These are phyloP conservation scores for Raphanus raphanistrum DNA, from an alignment of 345 rosid species.

Conservation along the genomic window DNA sequence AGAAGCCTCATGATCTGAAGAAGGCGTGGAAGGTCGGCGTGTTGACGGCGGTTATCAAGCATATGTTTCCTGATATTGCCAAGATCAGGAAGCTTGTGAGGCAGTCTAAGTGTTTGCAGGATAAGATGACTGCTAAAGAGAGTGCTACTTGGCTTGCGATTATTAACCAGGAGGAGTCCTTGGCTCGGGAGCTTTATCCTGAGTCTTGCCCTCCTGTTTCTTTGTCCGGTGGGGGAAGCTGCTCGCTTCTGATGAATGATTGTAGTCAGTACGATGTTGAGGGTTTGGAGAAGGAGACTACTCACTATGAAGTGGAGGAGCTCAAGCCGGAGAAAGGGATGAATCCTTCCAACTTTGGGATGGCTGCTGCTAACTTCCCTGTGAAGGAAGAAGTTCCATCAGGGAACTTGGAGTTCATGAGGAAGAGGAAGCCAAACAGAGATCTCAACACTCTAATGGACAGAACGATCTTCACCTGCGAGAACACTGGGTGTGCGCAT, in stretches of 20 bases:
- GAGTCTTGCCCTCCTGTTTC: slow-evolving; percentile 46
- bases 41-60: slow-evolving; percentile 95
- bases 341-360: slow-evolving; percentile 44
- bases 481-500: slow-evolving; percentile 67
- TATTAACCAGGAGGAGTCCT: slow-evolving; percentile 77
- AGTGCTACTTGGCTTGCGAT: slow-evolving; percentile 98
- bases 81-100: slow-evolving; percentile 91
- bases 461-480: slow-evolving; percentile 70
- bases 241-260: slow-evolving; percentile 55
- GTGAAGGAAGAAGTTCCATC: slow-evolving; percentile 62
- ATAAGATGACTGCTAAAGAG: slow-evolving; percentile 99
- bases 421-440: slow-evolving; percentile 69
- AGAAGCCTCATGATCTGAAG: slow-evolving; percentile 96
- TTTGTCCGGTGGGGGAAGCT: slow-evolving; percentile 49
- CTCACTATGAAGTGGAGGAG: slow-evolving; percentile 60
- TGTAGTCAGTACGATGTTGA: slow-evolving; percentile 84
- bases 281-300: slow-evolving; percentile 57
- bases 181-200: slow-evolving; percentile 58
- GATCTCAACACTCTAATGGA: slow-evolving; percentile 65
- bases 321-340: slow-evolving; percentile 53
- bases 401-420: slow-evolving; percentile 49
- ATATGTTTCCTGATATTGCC: slow-evolving; percentile 92
- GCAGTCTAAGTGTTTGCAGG: slow-evolving; percentile 95
- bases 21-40: slow-evolving; percentile 99
- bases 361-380: slow-evolving; percentile 51